Evolutionary conservation across 331 rosid species (phyloP), one percentile per base, ranked within the genome.

Genomic region (Dryas integrifolia): DNA sequence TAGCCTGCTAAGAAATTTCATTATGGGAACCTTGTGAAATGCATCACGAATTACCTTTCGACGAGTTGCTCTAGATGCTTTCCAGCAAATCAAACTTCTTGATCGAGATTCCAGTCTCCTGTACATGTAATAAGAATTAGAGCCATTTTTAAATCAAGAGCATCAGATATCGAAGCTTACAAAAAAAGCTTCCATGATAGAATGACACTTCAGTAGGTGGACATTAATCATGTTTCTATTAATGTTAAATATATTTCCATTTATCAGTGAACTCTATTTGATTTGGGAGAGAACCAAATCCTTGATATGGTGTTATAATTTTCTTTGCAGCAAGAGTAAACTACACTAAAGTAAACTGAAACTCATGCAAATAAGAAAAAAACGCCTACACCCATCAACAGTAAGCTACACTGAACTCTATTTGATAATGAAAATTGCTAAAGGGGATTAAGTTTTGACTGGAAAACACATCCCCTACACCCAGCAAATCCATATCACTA

Each of bases 101-200:
- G 99, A 90, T 80, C 92, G 92, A 69, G 99, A 92, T 67, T 95
- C 99, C 73, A 95, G 84, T 82, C 96, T 86, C 98, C 99, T 95
- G 85, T 72, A 72, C 76, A 56, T 44, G 58, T 70, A 65, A 41
- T 50, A 40, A 9, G 52, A 70, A 78, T 76, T 26, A 72, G 67
- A 47, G 51, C 75, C 39, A 74, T 57, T 26, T 49, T 67, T 21
- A 24, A 57, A 70, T 8, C 50, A 64, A 39, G n/a, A 71, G 61
- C 58, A 53, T 26, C 8, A 59, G 61, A 72, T 1, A 9, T 44
- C 38, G 24, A 48, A 38, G 35, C 48, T 63, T 15, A 47, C 24
- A 15, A 30, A 72, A 15, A 30, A 72, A 61, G 51, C 45, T 38
- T 16, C 44, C 60, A 65, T 38, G 10, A 38, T 44, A 24, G 8